Evolutionary conservation across 148 eudicot species (phyloP).

Genomic region (Vaccinium vitisidaea): DNA sequence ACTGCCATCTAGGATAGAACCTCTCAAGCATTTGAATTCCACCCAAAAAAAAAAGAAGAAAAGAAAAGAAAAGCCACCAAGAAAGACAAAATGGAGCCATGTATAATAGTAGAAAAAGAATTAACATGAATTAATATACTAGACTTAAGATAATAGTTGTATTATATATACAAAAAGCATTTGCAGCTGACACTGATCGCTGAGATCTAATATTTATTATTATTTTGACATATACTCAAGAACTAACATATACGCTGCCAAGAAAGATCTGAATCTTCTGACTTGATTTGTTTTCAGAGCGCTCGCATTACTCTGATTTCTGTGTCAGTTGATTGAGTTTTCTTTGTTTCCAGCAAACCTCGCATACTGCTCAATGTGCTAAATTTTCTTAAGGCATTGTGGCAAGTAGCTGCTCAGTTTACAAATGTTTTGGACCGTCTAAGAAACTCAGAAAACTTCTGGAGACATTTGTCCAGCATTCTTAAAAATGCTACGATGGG

Average conservation of each 20-base stretch:
- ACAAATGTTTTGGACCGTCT: slow-evolving; percentile 54
- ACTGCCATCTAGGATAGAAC: background rate
- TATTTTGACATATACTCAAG: background rate
- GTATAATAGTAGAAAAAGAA: background rate
- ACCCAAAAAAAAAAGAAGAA: background rate
- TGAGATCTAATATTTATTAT: background rate
- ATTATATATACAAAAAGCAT: background rate
- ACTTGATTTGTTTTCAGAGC: background rate
- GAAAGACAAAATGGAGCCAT: background rate
- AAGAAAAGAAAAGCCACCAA: background rate
- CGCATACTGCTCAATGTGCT: slow-evolving; percentile 49
- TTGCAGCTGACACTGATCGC: background rate
- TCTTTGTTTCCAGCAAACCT: slow-evolving; percentile 52
- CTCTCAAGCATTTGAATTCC: background rate
- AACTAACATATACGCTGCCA: background rate
- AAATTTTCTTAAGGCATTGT: slow-evolving; percentile 66
- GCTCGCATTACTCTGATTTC: background rate
- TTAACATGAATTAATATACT: background rate
- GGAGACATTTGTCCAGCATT: slow-evolving; percentile 58
- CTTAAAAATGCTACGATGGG: slow-evolving; percentile 20
- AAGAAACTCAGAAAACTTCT: slow-evolving; percentile 62
- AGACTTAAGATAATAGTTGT: background rate
- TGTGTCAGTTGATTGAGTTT: background rate
- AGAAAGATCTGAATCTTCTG: background rate
- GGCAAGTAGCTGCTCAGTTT: slow-evolving; percentile 89